Percentiles rank a stretch among this genome's conserved stretches.
Evolutionary conservation across 192 early-diverging fungal species (phyloP).

Genomic region (Backusella macrospora): DNA sequence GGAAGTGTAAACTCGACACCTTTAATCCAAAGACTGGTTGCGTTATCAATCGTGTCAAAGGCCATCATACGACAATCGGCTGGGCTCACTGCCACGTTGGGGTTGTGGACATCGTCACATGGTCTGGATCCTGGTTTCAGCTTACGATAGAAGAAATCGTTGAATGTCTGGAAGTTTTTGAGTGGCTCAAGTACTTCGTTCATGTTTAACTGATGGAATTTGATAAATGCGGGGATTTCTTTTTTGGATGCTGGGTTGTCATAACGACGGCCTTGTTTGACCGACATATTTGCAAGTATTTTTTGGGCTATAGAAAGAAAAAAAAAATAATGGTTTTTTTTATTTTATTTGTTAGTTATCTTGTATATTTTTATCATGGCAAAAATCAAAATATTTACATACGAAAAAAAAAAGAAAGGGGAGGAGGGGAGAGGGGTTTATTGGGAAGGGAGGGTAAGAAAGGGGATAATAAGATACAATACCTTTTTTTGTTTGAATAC

Average conservation of each 20-base stretch:
- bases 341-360: neutral
- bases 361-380: neutral
- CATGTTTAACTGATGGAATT: conserved; percentile 69
- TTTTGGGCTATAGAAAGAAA: conserved; percentile 35
- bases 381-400: neutral
- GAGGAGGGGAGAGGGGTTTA: neutral
- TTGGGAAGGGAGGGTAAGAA: neutral
- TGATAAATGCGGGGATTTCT: conserved; percentile 74
- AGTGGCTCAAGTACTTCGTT: conserved; percentile 71
- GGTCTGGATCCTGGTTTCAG: conserved; percentile 66
- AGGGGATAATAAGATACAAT: neutral
- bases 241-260: conserved; percentile 59
- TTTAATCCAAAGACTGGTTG: conserved; percentile 82
- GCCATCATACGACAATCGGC: conserved; percentile 76
- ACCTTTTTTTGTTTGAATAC: conserved; percentile 46
- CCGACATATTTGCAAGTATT: conserved; percentile 52
- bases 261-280: conserved; percentile 75
- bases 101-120: conserved; percentile 47
- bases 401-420: conserved; percentile 9
- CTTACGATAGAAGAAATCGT: conserved; percentile 86
- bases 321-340: neutral
- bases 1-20: conserved; percentile 69
- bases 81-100: conserved; percentile 63
- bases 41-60: conserved; percentile 65
- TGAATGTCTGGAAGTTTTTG: conserved; percentile 71